phyloP scores from a whole-genome alignment of 2,329 filamentous ascomycete species.

The Didymella exigua region DNA sequence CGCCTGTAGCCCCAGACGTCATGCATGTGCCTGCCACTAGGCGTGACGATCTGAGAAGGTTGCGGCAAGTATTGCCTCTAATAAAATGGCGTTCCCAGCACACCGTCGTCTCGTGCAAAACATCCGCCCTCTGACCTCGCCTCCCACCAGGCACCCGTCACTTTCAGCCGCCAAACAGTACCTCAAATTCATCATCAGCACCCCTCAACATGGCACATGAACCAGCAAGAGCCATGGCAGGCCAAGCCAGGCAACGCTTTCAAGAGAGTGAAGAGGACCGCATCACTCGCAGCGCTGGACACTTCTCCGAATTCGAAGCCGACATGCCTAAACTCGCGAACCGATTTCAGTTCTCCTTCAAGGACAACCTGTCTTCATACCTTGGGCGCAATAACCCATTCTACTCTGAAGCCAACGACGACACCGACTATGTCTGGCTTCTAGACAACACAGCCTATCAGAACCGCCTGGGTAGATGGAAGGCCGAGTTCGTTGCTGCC shows the following conservation, averaged over 20 bases:
- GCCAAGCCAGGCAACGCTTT: constrained; percentile 36
- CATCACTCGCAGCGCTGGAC: constrained; percentile 35
- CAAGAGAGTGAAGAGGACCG: constrained; percentile 44
- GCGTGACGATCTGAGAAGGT: constrained; percentile 21
- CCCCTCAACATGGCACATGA: constrained; percentile 25
- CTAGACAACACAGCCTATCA: constrained; percentile 87
- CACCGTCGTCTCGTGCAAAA: constrained; percentile 41
- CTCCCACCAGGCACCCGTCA: constrained; percentile 29
- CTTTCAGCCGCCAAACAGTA: constrained; percentile 14
- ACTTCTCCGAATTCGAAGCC: constrained; percentile 45
- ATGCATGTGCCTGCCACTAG: constrained; percentile 16
- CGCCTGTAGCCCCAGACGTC: constrained; percentile 23
- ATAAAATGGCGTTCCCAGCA: constrained; percentile 24
- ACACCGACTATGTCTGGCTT: constrained; percentile 81
- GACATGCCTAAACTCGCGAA: constrained; percentile 43
- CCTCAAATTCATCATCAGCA: constrained; percentile 14
- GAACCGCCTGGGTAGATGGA: constrained; percentile 62
- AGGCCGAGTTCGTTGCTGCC: constrained; percentile 81
- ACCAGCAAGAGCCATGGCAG: constrained; percentile 25
- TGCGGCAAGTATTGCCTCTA: constrained; percentile 26
- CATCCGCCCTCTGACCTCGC: constrained; percentile 41
- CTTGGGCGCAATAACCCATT: constrained; percentile 49
- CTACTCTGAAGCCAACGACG: constrained; percentile 57
- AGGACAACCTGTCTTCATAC: constrained; percentile 49
- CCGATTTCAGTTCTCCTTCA: constrained; percentile 44